Percentiles rank a stretch among this genome's conserved stretches.
These are phyloP conservation scores for Asparagopsis taxiformis DNA, from an alignment of 31 red algal species.

Conservation along the genomic window DNA sequence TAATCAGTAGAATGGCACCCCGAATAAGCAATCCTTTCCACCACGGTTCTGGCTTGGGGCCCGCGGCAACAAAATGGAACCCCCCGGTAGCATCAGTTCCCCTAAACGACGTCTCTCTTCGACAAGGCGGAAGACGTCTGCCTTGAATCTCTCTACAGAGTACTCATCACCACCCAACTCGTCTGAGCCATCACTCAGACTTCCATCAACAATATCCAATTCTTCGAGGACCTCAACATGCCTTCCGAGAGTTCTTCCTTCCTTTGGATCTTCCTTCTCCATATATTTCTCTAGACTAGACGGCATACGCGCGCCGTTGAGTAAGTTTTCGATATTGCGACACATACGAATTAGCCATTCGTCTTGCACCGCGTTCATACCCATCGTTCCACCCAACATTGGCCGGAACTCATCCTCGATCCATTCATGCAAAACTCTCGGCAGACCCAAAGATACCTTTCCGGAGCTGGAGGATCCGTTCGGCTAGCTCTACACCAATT, in stretches of 20 bases:
- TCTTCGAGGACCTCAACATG: neutral
- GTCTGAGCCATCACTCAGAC: neutral
- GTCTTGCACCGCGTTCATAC: conserved; percentile 62
- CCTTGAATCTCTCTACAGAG: conserved; percentile 67
- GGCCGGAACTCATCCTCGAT: conserved; percentile 89
- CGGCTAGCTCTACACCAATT: conserved; percentile 35
- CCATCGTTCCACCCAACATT: conserved; percentile 78
- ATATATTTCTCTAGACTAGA: conserved; percentile 17
- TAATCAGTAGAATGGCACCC: conserved; percentile 74
- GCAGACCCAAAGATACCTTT: conserved; percentile 58
- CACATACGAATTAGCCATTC: conserved; percentile 50
- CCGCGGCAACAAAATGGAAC: conserved; percentile 17
- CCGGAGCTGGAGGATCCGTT: conserved; percentile 32
- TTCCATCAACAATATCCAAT: neutral
- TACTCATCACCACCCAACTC: conserved; percentile 29
- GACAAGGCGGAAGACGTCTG: conserved; percentile 37
- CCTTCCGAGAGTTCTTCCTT: no score
- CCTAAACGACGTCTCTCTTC: conserved; percentile 74
- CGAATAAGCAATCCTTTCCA: conserved; percentile 92
- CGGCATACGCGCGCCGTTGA: conserved; percentile 49
- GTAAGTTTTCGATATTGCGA: conserved; percentile 27
- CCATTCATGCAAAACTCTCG: conserved; percentile 56
- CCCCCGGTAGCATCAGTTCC: conserved; percentile 71
- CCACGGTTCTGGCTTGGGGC: conserved; percentile 66
- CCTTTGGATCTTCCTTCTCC: neutral